These are phyloP conservation scores for Glycyrrhiza uralensis DNA, from an alignment of 306 rosid species.

Conservation along the genomic window DNA sequence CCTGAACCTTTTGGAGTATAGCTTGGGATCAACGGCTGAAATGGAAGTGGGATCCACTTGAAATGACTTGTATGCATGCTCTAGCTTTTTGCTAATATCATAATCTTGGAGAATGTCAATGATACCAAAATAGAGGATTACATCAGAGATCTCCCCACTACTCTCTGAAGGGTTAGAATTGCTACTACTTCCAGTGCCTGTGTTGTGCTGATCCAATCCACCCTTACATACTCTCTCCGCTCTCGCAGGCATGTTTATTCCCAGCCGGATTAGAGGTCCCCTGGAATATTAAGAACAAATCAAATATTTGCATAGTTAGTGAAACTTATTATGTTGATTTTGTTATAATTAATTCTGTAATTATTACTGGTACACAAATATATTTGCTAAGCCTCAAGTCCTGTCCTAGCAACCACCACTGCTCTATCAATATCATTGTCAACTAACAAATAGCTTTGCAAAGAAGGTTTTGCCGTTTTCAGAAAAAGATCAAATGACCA, in stretches of 20 bases:
- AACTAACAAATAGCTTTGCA: slow-evolving; percentile 23
- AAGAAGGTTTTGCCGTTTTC: slow-evolving; percentile 24
- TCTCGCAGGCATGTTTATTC: slow-evolving; percentile 53
- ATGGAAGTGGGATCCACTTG: slow-evolving; percentile 56
- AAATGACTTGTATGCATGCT: slow-evolving; percentile 61
- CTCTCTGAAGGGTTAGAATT: slow-evolving; percentile 35
- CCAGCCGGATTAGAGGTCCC: slow-evolving; percentile 50
- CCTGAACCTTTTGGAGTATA: slow-evolving; percentile 53
- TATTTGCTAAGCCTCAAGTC: slow-evolving; percentile 6
- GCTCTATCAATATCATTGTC: slow-evolving; percentile 25
- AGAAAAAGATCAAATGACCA: slow-evolving; percentile 29
- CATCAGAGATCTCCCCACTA: slow-evolving; percentile 44
- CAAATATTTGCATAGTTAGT: background rate
- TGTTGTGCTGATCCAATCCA: slow-evolving; percentile 45
- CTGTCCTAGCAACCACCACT: slow-evolving; percentile 22
- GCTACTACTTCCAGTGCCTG: slow-evolving; percentile 46
- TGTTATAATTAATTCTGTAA: background rate
- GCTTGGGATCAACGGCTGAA: slow-evolving; percentile 61
- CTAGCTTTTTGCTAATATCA: slow-evolving; percentile 58
- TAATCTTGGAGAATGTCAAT: slow-evolving; percentile 67
- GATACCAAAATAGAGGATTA: slow-evolving; percentile 56
- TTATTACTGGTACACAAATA: background rate
- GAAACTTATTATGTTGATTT: background rate
- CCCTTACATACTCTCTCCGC: slow-evolving; percentile 42
- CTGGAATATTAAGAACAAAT: slow-evolving; percentile 27